These are phyloP conservation scores for Diaporthe ampelina DNA, from an alignment of 2,329 filamentous ascomycete genomes.

Conservation along the genomic window DNA sequence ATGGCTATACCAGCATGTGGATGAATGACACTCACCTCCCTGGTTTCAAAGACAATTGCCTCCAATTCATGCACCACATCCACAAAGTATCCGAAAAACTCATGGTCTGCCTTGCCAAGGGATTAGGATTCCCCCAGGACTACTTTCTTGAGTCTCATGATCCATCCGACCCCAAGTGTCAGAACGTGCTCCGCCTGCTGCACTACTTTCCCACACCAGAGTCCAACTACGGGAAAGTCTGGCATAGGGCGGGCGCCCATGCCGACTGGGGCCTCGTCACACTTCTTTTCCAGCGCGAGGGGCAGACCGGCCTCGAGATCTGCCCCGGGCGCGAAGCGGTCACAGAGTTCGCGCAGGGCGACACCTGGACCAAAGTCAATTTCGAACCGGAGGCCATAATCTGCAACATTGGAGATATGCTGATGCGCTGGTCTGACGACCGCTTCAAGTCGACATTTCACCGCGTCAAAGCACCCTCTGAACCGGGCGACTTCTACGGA, in stretches of 20 bases:
- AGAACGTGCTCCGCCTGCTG: constrained; percentile 65
- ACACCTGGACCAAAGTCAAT: constrained; percentile 69
- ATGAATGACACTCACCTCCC: constrained; percentile 53
- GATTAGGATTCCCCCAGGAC: constrained; percentile 65
- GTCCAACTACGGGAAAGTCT: constrained; percentile 49
- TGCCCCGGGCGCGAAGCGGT: constrained; percentile 69
- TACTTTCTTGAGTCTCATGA: constrained; percentile 69
- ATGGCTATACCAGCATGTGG: constrained; percentile 45
- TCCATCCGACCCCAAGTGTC: constrained; percentile 60
- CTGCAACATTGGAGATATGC: constrained; percentile 70
- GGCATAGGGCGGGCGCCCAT: constrained; percentile 69
- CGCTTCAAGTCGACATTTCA: constrained; percentile 73
- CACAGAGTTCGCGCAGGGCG: constrained; percentile 66
- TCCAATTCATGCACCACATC: constrained; percentile 49
- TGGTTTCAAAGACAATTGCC: constrained; percentile 61
- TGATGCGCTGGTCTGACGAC: constrained; percentile 72
- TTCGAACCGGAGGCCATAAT: constrained; percentile 63
- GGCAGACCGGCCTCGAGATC: constrained; percentile 69
- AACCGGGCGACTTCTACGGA: constrained; percentile 61
- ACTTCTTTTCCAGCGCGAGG: constrained; percentile 69
- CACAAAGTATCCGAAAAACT: constrained; percentile 65
- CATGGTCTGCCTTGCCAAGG: constrained; percentile 68
- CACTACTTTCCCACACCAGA: constrained; percentile 44
- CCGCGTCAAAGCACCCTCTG: constrained; percentile 55
- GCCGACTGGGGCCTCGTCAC: constrained; percentile 72